Conservation (phyloP, 345 rosid species). For the Erucastrum elatum region DNA sequence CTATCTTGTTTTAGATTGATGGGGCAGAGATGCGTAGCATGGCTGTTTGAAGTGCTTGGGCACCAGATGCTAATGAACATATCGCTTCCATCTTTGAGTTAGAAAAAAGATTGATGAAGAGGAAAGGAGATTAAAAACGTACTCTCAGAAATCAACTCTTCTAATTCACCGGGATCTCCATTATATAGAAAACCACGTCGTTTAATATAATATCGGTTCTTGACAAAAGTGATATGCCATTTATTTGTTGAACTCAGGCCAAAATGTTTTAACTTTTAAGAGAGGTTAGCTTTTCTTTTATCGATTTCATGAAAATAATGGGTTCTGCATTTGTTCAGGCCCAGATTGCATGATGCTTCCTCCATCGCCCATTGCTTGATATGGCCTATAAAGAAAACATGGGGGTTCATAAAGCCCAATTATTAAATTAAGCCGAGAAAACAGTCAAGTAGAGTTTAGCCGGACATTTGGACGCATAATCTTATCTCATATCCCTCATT, state of each 20-base stretch:
- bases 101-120: background rate
- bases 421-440: background rate
- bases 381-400: background rate
- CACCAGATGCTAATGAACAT: background rate
- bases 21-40: background rate
- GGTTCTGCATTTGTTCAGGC: background rate
- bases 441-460: background rate
- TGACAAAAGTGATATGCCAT: background rate
- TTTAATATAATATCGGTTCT: too few relatives aligned
- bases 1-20: background rate
- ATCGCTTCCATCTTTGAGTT: background rate
- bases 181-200: too few relatives aligned
- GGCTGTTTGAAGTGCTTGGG: background rate
- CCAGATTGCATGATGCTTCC: conserved; percentile 1
- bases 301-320: background rate
- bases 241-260: background rate
- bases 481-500: background rate
- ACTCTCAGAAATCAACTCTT: too few relatives aligned
- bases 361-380: background rate
- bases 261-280: background rate
- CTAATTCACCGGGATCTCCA: background rate
- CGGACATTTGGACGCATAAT: background rate
- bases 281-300: background rate
- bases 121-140: background rate
- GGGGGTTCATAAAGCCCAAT: background rate